These are phyloP conservation scores for Chlamydomonas asymmetrica DNA, from an alignment of 139 green algal genomes.

Conservation along the genomic window DNA sequence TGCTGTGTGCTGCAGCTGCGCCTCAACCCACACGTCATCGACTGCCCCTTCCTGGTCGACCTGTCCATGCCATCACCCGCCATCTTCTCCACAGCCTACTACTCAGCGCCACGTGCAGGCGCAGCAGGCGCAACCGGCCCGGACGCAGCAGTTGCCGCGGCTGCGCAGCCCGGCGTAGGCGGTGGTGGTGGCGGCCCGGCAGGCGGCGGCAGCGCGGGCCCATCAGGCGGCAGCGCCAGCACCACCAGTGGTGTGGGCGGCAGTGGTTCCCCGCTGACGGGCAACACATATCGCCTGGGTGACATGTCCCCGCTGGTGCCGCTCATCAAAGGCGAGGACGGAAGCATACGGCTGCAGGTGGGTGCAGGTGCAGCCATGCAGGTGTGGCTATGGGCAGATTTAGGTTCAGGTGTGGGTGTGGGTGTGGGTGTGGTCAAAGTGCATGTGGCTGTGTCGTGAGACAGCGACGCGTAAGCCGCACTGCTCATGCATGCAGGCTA, in stretches of 20 bases:
- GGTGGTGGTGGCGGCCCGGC: neutral
- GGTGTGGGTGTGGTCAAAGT: neutral
- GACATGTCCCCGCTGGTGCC: constrained; percentile 14
- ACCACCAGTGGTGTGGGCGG: neutral
- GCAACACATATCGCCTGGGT: constrained; percentile 26
- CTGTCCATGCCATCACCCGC: constrained; percentile 9
- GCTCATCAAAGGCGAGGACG: constrained; percentile 23
- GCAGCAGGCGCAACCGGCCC: neutral
- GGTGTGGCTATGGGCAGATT: too few relatives aligned
- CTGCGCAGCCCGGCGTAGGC: neutral
- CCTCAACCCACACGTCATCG: constrained; percentile 29
- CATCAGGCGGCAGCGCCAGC: too few relatives aligned
- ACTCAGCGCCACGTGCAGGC: neutral
- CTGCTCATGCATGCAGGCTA: too few relatives aligned
- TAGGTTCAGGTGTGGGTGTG: neutral
- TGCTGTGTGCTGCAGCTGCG: constrained; percentile 18
- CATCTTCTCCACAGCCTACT: too few relatives aligned
- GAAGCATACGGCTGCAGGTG: constrained; percentile 19
- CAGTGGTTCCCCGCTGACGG: constrained; percentile 11
- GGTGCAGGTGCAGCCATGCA: too few relatives aligned
- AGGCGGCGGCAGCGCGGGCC: neutral
- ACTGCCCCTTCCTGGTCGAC: constrained; percentile 28
- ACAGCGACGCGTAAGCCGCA: too few relatives aligned
- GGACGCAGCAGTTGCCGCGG: neutral
- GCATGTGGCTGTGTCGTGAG: neutral